Conservation (phyloP, 176 grass and related monocot genomes). For the Cenchrus purpureus region DNA sequence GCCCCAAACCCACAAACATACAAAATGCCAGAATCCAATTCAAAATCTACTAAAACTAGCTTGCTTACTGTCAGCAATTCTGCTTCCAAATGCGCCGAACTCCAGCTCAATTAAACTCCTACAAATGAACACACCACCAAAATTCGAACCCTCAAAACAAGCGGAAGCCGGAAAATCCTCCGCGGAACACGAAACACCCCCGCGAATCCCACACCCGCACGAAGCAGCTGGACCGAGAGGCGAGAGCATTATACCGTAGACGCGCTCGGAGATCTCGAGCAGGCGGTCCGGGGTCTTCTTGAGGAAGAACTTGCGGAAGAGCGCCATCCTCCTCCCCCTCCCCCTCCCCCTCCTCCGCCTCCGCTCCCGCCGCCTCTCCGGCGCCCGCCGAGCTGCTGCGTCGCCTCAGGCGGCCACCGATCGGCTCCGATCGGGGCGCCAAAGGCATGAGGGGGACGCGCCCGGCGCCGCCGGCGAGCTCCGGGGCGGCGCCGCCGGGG, state of each 20-base stretch:
- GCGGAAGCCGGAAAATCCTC: conserved; percentile 22
- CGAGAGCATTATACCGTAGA: conserved; percentile 77
- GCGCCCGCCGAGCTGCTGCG: conserved; percentile 26
- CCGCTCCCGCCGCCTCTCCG: conserved; percentile 4
- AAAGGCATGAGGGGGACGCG: conserved; percentile 52
- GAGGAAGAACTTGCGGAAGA: conserved; percentile 95
- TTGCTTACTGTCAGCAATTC: not conserved
- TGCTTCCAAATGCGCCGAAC: not conserved
- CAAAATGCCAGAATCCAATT: not conserved
- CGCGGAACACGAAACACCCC: not conserved
- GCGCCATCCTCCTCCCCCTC: conserved; percentile 67
- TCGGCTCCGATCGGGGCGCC: conserved; percentile 58
- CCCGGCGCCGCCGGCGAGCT: conserved; percentile 30
- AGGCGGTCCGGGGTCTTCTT: conserved; percentile 95
- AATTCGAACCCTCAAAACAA: conserved; percentile 8
- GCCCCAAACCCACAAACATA: not conserved
- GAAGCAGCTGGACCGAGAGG: conserved; percentile 2
- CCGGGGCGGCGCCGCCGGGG: conserved; percentile 9
- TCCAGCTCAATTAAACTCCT: conserved; percentile 33
- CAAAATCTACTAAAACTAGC: conserved; percentile 33
- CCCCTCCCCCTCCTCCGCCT: conserved; percentile 28
- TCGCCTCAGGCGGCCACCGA: conserved; percentile 48
- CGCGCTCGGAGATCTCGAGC: conserved; percentile 94
- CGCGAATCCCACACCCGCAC: conserved; percentile 12
- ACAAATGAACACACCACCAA: conserved; percentile 11